Percentiles rank a stretch among this genome's conserved stretches.
Evolutionary conservation across 2,329 filamentous ascomycete species (phyloP).

Genomic region (Aspergillus proliferans): DNA sequence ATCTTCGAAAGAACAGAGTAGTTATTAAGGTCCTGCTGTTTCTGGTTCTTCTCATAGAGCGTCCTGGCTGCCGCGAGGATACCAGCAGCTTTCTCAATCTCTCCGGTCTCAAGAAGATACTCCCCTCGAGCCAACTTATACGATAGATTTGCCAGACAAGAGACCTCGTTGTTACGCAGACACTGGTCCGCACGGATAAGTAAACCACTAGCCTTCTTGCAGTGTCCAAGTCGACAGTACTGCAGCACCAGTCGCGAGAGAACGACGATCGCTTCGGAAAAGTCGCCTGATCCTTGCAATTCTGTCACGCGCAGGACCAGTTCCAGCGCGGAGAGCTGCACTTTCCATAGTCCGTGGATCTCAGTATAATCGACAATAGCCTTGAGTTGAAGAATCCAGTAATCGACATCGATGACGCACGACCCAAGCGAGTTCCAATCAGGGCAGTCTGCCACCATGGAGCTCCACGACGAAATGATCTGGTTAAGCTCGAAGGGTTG

Average conservation of each 20-base stretch:
- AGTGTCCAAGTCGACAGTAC: slow-evolving; percentile 56
- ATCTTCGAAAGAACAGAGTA: slow-evolving; percentile 36
- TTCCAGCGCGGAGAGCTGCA: slow-evolving; percentile 45
- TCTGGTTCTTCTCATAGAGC: slow-evolving; percentile 28
- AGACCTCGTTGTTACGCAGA: slow-evolving; percentile 33
- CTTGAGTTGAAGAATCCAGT: slow-evolving; percentile 47
- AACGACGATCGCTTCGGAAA: slow-evolving; percentile 36
- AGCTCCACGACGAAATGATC: slow-evolving; percentile 30
- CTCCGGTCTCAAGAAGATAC: slow-evolving; percentile 63
- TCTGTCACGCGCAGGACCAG: slow-evolving; percentile 45
- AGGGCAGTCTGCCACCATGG: slow-evolving; percentile 40
- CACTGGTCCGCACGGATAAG: slow-evolving; percentile 56
- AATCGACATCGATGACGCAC: slow-evolving; percentile 46
- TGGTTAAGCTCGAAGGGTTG: slow-evolving; percentile 19
- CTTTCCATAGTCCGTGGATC: slow-evolving; percentile 50
- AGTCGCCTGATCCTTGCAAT: slow-evolving; percentile 32
- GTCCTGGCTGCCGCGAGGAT: slow-evolving; percentile 23
- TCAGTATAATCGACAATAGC: slow-evolving; percentile 52
- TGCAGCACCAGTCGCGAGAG: slow-evolving; percentile 47
- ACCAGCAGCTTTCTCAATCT: slow-evolving; percentile 52
- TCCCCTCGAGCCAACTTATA: slow-evolving; percentile 70
- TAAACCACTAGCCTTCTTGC: slow-evolving; percentile 50
- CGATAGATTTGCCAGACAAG: slow-evolving; percentile 43
- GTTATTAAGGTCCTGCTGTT: slow-evolving; percentile 23
- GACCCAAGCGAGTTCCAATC: slow-evolving; percentile 37